Percentiles rank a stretch among this genome's conserved stretches.
phyloP scores from a whole-genome alignment of 2,329 filamentous ascomycete genomes.

The Pyrenochaeta sp. region DNA sequence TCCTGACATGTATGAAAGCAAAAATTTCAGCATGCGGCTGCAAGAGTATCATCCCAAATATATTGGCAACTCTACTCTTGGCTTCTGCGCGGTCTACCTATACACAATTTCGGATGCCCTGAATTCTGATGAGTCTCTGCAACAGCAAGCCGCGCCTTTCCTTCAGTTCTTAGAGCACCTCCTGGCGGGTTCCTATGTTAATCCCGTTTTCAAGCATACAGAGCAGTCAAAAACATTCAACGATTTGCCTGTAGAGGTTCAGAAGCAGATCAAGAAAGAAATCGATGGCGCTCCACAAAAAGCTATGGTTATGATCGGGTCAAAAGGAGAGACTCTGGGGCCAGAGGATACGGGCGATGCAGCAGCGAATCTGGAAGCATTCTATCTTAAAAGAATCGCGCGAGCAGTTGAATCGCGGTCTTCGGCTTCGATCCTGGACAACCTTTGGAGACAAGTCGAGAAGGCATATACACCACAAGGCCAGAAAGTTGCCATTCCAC shows the following conservation, averaged over 20 bases:
- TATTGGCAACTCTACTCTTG: slow-evolving; percentile 21
- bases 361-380: slow-evolving; percentile 29
- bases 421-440: slow-evolving; percentile 25
- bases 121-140: slow-evolving; percentile 20
- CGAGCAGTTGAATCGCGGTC: slow-evolving; percentile 29
- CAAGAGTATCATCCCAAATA: slow-evolving; percentile 35
- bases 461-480: slow-evolving; percentile 23
- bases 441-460: slow-evolving; percentile 33
- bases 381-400: slow-evolving; percentile 37
- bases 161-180: slow-evolving; percentile 33
- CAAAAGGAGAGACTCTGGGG: slow-evolving; percentile 3
- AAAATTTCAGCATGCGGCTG: slow-evolving; percentile 34
- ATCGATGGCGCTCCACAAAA: slow-evolving; percentile 33
- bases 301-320: slow-evolving; percentile 28
- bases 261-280: slow-evolving; percentile 20
- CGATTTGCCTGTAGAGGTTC: slow-evolving; percentile 24
- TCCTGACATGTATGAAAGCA: slow-evolving; percentile 1
- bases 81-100: slow-evolving; percentile 42
- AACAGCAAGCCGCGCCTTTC: slow-evolving; percentile 39
- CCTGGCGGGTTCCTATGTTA: slow-evolving; percentile 31
- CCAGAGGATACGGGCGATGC: slow-evolving; percentile 11
- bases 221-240: slow-evolving; percentile 15
- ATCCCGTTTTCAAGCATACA: slow-evolving; percentile 19
- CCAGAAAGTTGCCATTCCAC: slow-evolving; percentile 31
- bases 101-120: slow-evolving; percentile 40